These are phyloP conservation scores for Pseudogymnoascus sp. DNA, from an alignment of 2,329 filamentous ascomycete species.

Conservation along the genomic window DNA sequence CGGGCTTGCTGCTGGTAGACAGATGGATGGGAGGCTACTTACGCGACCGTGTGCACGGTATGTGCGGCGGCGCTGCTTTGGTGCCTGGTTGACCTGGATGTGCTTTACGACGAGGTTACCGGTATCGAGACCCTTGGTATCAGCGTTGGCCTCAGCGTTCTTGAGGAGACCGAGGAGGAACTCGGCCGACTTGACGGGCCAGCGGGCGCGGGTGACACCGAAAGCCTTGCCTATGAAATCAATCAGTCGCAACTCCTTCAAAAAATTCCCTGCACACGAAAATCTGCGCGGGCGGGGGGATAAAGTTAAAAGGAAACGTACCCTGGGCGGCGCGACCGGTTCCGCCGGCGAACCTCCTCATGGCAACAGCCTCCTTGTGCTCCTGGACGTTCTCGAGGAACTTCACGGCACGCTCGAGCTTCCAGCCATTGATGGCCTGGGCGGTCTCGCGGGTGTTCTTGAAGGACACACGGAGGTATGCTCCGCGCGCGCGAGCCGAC, in stretches of 20 bases:
- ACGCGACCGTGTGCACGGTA: conserved; percentile 99
- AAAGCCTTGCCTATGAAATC: conserved; percentile 79
- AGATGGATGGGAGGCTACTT: conserved; percentile 42
- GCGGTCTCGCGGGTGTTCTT: conserved; percentile 99
- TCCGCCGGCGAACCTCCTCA: conserved; percentile 94
- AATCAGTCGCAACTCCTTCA: conserved; percentile 20
- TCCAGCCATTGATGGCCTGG: conserved; percentile 87
- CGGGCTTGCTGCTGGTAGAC: neutral
- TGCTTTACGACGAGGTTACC: conserved; percentile 98
- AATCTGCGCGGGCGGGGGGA: neutral
- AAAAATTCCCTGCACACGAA: neutral
- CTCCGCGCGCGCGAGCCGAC: conserved; percentile 95
- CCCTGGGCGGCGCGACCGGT: conserved; percentile 96
- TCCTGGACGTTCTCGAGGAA: conserved; percentile 98
- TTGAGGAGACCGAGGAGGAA: conserved; percentile 95
- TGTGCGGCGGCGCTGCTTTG: conserved; percentile 97
- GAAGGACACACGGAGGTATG: conserved; percentile 98
- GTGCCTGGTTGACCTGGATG: conserved; percentile 99
- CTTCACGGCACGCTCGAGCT: conserved; percentile 76
- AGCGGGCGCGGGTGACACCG: conserved; percentile 95
- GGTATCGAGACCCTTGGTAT: conserved; percentile 95
- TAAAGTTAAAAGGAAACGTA: conserved; percentile 56
- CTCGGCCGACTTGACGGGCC: conserved; percentile 98
- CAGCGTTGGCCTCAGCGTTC: conserved; percentile 95
- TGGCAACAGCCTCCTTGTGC: conserved; percentile 95